Base-by-base conservation (phyloP, 805 yeast species). In the Maudiozyma pseudohumilis region DNA sequence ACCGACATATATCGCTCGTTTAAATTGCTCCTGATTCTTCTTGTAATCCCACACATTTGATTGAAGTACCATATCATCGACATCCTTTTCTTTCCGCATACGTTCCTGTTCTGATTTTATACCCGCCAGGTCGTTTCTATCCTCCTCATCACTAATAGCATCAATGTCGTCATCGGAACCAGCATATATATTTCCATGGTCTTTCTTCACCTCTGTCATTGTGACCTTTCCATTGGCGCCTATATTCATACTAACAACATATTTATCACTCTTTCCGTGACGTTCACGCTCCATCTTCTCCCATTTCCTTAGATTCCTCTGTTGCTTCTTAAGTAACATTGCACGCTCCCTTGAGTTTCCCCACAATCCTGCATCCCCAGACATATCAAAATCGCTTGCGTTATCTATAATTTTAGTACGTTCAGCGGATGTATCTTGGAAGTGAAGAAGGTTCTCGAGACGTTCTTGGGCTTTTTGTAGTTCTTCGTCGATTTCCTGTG, bases 391-490 rank as follows among this genome's bases (percentile, higher is more conserved):
- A 55, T 92, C 98, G 5, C 94, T 75, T 0, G 94, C 96, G 53
- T 85, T 80, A 55, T 92, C 99, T 28, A 94, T 88, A 44, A 92
- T 86, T 48, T 75, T 76, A 0, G 98, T 92, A 55, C 99, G 69
- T 56, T 86, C 94, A 1, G 88, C 84, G 6, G 94, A 83, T 13
- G 88, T 77, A 2, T 74, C 84, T 56, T 92, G 98, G 57, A 78
- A 92, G 43, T 76, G 72, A 31, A 92, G 64, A 34, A 92, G 62
- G 23, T 75, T 80, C 23, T 84, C 83, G 34, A 92, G 63, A 35
- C 88, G 65, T 32, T 74, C 74, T 47, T 83, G 80, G 0, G 98
- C 98, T 39, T 68, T 67, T 4, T 65, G 45, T 26, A 84, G 60
- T 29, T 80, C 88, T 0, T 74, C 69, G 26, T 65, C 67, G 36